A percentile compares a stretch with the other conserved stretches of the same genome.
phyloP scores from a whole-genome alignment of 2,329 filamentous ascomycete species.

The Trichoderma semiorbis region DNA sequence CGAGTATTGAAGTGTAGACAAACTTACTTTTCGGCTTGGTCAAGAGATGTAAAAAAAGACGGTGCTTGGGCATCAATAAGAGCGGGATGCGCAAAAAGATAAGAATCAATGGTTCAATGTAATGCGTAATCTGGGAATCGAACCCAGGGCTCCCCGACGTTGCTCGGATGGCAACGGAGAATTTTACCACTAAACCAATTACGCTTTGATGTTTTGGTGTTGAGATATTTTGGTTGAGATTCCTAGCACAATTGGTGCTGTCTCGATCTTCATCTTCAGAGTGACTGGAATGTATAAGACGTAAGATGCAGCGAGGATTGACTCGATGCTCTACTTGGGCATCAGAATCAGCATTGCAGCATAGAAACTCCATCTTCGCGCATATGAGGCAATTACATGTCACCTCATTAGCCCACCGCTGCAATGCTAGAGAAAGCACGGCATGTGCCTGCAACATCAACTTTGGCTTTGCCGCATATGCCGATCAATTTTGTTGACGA shows the following conservation, averaged over 20 bases:
- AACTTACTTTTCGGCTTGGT: not conserved
- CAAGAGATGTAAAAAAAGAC: not conserved
- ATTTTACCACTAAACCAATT: conserved; percentile 25
- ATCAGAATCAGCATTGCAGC: not conserved
- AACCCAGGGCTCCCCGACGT: conserved; percentile 22
- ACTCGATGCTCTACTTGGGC: not conserved
- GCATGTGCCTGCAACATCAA: not conserved
- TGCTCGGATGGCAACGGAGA: conserved; percentile 22
- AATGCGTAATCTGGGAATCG: conserved; percentile 24
- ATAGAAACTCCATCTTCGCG: not conserved
- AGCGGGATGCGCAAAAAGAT: not conserved
- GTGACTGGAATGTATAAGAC: not conserved
- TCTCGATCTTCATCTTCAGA: not conserved
- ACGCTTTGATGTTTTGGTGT: not conserved
- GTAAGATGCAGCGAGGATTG: not conserved
- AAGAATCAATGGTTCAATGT: not conserved
- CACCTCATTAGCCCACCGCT: not conserved
- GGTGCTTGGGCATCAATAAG: not conserved
- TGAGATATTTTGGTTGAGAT: not conserved
- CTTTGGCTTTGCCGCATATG: not conserved
- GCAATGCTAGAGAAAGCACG: not conserved
- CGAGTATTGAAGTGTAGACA: not conserved
- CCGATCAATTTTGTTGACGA: not conserved
- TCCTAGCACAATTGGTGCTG: not conserved
- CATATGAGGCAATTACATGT: not conserved